Conservation (phyloP, 306 rosid species). For the Hippophae tibetana region DNA sequence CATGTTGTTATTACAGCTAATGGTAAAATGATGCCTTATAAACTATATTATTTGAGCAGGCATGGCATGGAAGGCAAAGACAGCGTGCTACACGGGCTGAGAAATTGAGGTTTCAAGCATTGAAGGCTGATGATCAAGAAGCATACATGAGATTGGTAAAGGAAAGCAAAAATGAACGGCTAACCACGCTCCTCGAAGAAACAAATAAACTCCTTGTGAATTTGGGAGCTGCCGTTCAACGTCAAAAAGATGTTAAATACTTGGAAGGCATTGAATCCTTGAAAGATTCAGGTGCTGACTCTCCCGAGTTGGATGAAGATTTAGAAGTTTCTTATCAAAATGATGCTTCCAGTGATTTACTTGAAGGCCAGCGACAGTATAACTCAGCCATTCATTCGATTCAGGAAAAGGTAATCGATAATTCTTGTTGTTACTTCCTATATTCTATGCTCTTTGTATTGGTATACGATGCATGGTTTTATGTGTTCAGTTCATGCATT, state of each 20-base stretch:
- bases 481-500: not conserved
- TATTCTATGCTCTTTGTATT: not conserved
- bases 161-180: conserved; percentile 94
- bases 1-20: conserved; percentile 4
- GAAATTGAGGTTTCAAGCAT: conserved; percentile 96
- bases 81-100: conserved; percentile 95
- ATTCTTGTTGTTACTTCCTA: not conserved
- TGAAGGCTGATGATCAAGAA: conserved; percentile 99
- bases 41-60: conserved; percentile 35
- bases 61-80: conserved; percentile 98
- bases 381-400: conserved; percentile 94
- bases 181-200: conserved; percentile 91
- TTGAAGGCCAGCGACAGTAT: conserved; percentile 97
- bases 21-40: conserved; percentile 9
- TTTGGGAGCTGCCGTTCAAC: conserved; percentile 99
- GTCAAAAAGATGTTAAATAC: conserved; percentile 80
- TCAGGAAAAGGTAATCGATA: conserved; percentile 69
- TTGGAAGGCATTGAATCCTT: conserved; percentile 64
- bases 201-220: conserved; percentile 90
- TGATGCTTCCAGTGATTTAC: conserved; percentile 76
- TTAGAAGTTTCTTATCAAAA: conserved; percentile 73
- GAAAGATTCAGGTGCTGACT: conserved; percentile 78
- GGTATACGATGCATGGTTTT: not conserved
- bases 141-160: conserved; percentile 99
- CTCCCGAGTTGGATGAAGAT: conserved; percentile 74